Conservation (phyloP, 1,139 yeast species). For the Magnusiomyces sp. region DNA sequence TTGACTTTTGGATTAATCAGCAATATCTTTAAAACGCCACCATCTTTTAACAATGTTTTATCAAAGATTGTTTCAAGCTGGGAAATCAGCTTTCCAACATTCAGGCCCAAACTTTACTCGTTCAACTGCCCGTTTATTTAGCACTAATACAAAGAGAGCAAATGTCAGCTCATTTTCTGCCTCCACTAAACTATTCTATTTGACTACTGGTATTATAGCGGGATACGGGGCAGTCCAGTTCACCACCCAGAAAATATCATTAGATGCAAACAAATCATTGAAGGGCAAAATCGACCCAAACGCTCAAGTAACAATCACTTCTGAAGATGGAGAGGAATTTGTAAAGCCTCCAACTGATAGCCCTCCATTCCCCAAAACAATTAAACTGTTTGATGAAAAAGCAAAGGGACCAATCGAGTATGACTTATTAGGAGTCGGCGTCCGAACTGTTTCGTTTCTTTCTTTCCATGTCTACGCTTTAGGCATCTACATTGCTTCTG, state of each 20-base stretch:
- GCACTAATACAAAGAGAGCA: no score
- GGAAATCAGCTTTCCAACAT: no score
- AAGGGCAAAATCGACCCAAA: neutral
- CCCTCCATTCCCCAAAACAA: conserved; percentile 13
- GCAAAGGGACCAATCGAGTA: conserved; percentile 29
- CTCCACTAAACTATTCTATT: no score
- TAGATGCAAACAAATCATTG: no score
- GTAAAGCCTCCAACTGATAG: conserved; percentile 14
- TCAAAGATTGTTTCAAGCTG: no score
- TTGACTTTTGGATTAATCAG: no score
- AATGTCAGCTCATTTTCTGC: no score
- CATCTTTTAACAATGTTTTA: neutral
- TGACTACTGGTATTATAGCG: no score
- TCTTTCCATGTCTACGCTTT: conserved; percentile 80
- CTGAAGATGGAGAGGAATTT: conserved; percentile 8
- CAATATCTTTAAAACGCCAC: neutral
- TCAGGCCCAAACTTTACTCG: no score
- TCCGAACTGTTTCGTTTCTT: conserved; percentile 72
- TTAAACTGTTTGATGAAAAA: conserved; percentile 4
- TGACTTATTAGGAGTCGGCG: conserved; percentile 66
- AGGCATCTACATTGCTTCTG: conserved; percentile 64
- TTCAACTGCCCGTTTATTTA: no score
- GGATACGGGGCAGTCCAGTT: no score
- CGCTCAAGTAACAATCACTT: conserved; percentile 3
- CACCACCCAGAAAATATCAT: no score